These are phyloP conservation scores for Tremella fuciformis DNA, from an alignment of 768 basidiomycete genomes.

Conservation along the genomic window DNA sequence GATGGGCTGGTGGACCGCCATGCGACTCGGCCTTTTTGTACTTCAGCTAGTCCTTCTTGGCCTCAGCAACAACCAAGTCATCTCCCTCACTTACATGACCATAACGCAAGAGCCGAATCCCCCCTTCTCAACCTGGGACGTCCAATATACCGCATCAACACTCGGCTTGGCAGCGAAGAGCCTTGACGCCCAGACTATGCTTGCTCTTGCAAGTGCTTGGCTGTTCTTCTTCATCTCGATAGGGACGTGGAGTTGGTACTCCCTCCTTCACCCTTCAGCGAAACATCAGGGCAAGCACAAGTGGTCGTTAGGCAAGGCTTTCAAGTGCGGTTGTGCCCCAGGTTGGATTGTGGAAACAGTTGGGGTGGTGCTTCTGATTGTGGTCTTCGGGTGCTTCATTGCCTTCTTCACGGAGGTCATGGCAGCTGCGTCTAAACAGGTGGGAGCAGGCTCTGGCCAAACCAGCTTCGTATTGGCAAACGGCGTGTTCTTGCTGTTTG, in stretches of 20 bases:
- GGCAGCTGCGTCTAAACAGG: not conserved
- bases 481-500: not conserved
- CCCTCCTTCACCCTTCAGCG: not conserved
- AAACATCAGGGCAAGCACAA: slow-evolving; percentile 1
- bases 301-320: not conserved
- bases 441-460: not conserved
- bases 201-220: not conserved
- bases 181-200: not conserved
- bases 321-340: slow-evolving; percentile 2
- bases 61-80: not conserved
- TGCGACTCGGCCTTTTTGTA: not conserved
- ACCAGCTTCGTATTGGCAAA: not conserved
- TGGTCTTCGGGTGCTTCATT: slow-evolving; percentile 1
- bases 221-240: not conserved
- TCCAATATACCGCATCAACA: not conserved
- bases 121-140: not conserved
- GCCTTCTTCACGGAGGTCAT: slow-evolving; percentile 3
- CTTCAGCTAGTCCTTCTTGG: not conserved
- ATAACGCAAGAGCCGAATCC: slow-evolving; percentile 1
- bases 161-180: not conserved
- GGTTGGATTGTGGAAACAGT: not conserved
- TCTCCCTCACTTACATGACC: not conserved
- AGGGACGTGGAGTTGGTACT: slow-evolving; percentile 1
- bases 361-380: not conserved
- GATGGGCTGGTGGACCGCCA: not conserved